Conservation (phyloP, 129 eudicot genomes). For the Centella asiatica region DNA sequence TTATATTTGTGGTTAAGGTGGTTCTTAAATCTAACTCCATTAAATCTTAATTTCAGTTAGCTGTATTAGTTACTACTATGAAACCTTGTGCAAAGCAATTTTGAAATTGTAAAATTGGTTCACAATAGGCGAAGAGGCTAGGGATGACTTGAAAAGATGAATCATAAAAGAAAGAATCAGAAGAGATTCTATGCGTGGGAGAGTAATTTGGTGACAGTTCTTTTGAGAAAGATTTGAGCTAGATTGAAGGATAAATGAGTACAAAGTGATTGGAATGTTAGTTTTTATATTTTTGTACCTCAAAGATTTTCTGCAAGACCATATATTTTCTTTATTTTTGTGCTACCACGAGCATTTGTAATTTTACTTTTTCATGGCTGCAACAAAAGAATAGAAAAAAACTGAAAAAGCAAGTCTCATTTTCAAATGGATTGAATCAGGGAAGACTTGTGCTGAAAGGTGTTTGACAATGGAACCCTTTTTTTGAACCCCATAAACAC, state of each 20-base stretch:
- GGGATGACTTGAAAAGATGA: slow-evolving; percentile 5
- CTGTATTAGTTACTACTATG: too few relatives aligned
- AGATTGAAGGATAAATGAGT: neutral
- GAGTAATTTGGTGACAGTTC: neutral
- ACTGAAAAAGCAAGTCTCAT: neutral
- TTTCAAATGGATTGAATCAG: neutral
- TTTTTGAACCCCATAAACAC: neutral
- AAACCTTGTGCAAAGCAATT: too few relatives aligned
- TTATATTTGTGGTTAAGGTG: too few relatives aligned
- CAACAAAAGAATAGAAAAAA: slow-evolving; percentile 15
- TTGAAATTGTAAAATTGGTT: too few relatives aligned
- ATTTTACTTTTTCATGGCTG: neutral
- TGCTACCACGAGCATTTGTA: slow-evolving; percentile 10
- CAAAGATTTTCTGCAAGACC: neutral
- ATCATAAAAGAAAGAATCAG: neutral
- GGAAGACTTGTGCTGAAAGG: neutral
- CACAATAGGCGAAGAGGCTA: too few relatives aligned
- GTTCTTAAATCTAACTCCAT: too few relatives aligned
- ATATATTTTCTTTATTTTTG: neutral
- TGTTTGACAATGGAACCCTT: neutral
- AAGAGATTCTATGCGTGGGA: neutral
- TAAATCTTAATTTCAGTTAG: too few relatives aligned
- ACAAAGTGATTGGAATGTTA: neutral
- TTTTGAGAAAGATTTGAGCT: slow-evolving; percentile 12
- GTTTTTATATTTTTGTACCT: neutral